Percentiles rank a stretch among this genome's conserved stretches.
Conservation (phyloP, 2,329 filamentous ascomycete species). For the Lecanosticta acicola region DNA sequence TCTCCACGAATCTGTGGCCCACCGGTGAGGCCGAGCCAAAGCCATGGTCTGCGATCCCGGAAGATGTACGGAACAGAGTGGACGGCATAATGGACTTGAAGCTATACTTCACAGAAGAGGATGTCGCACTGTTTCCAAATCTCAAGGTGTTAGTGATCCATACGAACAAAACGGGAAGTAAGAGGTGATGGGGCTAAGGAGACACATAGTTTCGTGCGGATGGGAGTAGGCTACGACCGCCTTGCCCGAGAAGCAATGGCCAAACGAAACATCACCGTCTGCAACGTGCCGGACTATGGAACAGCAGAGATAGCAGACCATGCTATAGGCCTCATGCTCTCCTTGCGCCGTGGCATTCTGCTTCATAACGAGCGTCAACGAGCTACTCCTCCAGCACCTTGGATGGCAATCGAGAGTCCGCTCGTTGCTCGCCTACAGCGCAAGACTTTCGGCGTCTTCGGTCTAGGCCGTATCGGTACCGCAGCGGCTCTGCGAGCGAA, state of each 20-base stretch:
- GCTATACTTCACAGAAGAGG: slow-evolving; percentile 25
- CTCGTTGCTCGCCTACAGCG: slow-evolving; percentile 25
- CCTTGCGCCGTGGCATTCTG: slow-evolving; percentile 28
- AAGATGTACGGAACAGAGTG: slow-evolving; percentile 24
- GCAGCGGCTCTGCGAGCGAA: slow-evolving; percentile 29
- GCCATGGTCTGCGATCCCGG: slow-evolving; percentile 28
- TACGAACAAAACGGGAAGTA: not conserved
- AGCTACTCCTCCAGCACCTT: slow-evolving; percentile 28
- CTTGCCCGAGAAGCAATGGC: slow-evolving; percentile 27
- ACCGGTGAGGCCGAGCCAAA: slow-evolving; percentile 19
- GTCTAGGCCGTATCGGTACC: slow-evolving; percentile 29
- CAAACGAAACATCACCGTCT: slow-evolving; percentile 23
- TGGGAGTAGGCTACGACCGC: slow-evolving; percentile 32
- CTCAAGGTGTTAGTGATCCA: slow-evolving; percentile 27
- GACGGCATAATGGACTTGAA: slow-evolving; percentile 30
- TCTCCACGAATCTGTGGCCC: slow-evolving; percentile 22
- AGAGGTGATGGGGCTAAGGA: slow-evolving; percentile 1
- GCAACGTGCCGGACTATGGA: slow-evolving; percentile 32
- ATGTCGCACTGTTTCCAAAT: slow-evolving; percentile 27
- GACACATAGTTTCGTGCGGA: slow-evolving; percentile 25
- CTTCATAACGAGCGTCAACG: slow-evolving; percentile 30
- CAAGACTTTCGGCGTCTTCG: slow-evolving; percentile 28
- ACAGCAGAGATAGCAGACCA: slow-evolving; percentile 32
- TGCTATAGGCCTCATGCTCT: slow-evolving; percentile 27
- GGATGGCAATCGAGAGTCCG: slow-evolving; percentile 25